Percentiles rank a stretch among this genome's conserved stretches.
Evolutionary conservation across 257 asterid species (phyloP).

Genomic region (Jaltomata sinuosa): DNA sequence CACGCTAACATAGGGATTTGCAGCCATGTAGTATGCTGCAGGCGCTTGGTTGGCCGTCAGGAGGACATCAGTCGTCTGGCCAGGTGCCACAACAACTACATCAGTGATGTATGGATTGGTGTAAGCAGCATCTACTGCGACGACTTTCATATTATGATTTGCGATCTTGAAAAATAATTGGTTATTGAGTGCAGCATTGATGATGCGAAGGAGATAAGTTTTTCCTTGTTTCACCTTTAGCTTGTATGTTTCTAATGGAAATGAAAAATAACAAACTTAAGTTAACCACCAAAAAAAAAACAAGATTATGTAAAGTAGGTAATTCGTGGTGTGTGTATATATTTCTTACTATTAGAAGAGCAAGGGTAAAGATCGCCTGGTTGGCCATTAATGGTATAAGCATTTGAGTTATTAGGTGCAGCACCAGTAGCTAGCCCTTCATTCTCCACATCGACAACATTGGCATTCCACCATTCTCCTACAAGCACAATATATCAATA

Average conservation of each 20-base stretch:
- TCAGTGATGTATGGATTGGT: neutral
- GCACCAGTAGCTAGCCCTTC: neutral
- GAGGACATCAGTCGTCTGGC: neutral
- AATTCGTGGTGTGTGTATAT: neutral
- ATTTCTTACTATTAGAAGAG: conserved; percentile 1
- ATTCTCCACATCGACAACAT: neutral
- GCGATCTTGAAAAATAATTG: neutral
- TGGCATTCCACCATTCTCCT: conserved; percentile 8
- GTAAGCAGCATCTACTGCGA: neutral
- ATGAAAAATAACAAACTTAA: neutral
- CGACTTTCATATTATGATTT: neutral
- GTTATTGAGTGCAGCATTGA: neutral
- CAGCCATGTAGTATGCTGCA: neutral
- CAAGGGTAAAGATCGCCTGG: conserved; percentile 4
- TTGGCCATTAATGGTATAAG: neutral
- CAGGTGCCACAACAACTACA: neutral
- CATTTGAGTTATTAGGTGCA: neutral
- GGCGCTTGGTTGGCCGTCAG: neutral
- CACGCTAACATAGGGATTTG: neutral
- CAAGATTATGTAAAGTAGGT: neutral
- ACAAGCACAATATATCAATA: neutral
- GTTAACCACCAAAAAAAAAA: neutral
- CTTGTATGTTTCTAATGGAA: neutral
- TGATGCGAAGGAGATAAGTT: neutral
- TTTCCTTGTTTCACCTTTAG: neutral